Evolutionary conservation across 768 basidiomycete species (phyloP), one percentile per base, ranked within the genome.

Genomic region (Crassisporium funariophilum): DNA sequence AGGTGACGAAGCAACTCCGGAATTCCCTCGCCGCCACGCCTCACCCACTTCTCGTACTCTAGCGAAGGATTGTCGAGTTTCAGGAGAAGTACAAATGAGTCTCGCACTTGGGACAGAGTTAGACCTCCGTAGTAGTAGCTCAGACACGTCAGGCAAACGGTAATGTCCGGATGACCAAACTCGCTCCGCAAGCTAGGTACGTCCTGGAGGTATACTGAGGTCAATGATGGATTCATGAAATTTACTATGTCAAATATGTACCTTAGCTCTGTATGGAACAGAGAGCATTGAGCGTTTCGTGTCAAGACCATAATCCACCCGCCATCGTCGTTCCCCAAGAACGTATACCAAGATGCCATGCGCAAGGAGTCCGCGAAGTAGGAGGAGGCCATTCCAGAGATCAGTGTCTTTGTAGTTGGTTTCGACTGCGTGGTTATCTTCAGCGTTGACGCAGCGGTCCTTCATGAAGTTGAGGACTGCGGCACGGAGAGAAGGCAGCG

Each of bases 81-180:
- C 19, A 64, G 46, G 20, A 81, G 60, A 5, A 67, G 55, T 15
- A 69, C 56, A 19, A 81, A 73, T 22, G 62, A 68, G 2, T 46
- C 20, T 17, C 53, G 57, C 4, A 81, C 44, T 37, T 81, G 75
- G 1, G 62, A 44, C 9, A 64, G 47, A 1, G 57, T 64, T 5
- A 81, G 62, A 7, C 80, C 79, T 1, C 59, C 58, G 38, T 79
- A 79, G 41, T 79, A 79, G 44, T 79, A 80, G 1, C 66, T 67
- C 22, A 80, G 57, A 42, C 71, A 79, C 0, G 78, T 79, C 41
- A 80, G 58, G 10, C 62, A 45, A 39, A 80, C 61, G 0, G 69
- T 66, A 4, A 78, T 63, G 17, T 81, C 79, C 0, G 78, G 79
- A 52, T 81, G 79, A 4, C 74, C 75, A 36, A 81, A 81, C 38